Conservation (phyloP, 176 grass and related monocot genomes). For the Stipa capillata region DNA sequence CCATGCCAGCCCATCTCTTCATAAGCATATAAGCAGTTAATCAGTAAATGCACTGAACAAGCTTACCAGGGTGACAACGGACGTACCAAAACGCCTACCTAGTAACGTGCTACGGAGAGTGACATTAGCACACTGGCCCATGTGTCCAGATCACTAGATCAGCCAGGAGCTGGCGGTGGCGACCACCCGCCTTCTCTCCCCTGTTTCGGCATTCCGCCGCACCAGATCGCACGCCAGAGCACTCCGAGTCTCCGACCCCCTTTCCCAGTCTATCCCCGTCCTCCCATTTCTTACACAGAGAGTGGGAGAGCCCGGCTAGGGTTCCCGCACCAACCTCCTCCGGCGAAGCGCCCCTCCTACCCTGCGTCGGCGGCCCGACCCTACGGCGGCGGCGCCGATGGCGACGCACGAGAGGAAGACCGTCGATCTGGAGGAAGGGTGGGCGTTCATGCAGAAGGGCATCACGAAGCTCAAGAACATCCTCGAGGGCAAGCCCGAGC, state of each 20-base stretch:
- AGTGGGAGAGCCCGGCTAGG: not conserved
- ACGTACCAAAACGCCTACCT: no score
- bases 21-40: no score
- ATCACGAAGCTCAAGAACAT: slow-evolving; percentile 86
- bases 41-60: no score
- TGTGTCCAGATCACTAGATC: not conserved
- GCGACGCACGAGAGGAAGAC: slow-evolving; percentile 79
- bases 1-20: no score
- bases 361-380: not conserved
- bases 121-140: not conserved
- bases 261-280: not conserved
- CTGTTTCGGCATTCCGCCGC: not conserved
- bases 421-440: slow-evolving; percentile 90
- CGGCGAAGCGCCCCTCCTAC: not conserved
- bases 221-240: not conserved
- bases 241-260: not conserved
- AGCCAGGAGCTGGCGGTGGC: not conserved
- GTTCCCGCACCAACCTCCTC: not conserved
- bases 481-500: slow-evolving; percentile 62
- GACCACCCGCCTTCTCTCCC: not conserved
- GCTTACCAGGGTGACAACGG: no score
- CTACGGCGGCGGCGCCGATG: slow-evolving; percentile 38
- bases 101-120: no score
- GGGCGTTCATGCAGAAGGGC: slow-evolving; percentile 92
- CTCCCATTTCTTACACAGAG: not conserved